Percentiles rank a stretch among this genome's conserved stretches.
These are phyloP conservation scores for Aegilops tauschii DNA, from an alignment of 176 grass and related monocot species.

Conservation along the genomic window DNA sequence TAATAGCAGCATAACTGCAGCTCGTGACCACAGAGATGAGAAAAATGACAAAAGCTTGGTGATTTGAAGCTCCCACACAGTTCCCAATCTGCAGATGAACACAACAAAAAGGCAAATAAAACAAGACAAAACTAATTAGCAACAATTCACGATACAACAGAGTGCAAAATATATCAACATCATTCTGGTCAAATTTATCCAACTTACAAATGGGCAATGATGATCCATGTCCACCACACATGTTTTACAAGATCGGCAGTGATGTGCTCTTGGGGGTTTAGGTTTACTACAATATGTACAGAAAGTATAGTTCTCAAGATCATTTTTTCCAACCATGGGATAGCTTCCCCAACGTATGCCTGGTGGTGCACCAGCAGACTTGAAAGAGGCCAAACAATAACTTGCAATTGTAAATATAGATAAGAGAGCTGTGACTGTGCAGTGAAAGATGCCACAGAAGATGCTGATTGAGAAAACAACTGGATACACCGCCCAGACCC, in stretches of 20 bases:
- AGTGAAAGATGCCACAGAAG: constrained; percentile 83
- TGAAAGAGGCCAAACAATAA: constrained; percentile 79
- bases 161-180: background rate
- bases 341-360: constrained; percentile 85
- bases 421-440: constrained; percentile 55
- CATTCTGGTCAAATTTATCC: constrained; percentile 1
- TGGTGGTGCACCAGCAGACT: constrained; percentile 61
- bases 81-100: constrained; percentile 83
- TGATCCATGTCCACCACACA: constrained; percentile 98
- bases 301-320: constrained; percentile 87
- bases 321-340: constrained; percentile 75
- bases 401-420: constrained; percentile 63
- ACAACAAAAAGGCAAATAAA: constrained; percentile 17
- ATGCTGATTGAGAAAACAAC: constrained; percentile 69
- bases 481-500: constrained; percentile 89
- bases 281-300: constrained; percentile 85
- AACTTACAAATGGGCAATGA: constrained; percentile 99
- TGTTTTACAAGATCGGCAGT: constrained; percentile 96
- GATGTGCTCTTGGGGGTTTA: constrained; percentile 90
- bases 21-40: constrained; percentile 80
- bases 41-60: constrained; percentile 75
- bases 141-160: constrained; percentile 3
- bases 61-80: constrained; percentile 87
- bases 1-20: constrained; percentile 65
- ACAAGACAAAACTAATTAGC: background rate